phyloP scores from a whole-genome alignment of 2,329 filamentous ascomycete species.

The Cladosporium sp. region DNA sequence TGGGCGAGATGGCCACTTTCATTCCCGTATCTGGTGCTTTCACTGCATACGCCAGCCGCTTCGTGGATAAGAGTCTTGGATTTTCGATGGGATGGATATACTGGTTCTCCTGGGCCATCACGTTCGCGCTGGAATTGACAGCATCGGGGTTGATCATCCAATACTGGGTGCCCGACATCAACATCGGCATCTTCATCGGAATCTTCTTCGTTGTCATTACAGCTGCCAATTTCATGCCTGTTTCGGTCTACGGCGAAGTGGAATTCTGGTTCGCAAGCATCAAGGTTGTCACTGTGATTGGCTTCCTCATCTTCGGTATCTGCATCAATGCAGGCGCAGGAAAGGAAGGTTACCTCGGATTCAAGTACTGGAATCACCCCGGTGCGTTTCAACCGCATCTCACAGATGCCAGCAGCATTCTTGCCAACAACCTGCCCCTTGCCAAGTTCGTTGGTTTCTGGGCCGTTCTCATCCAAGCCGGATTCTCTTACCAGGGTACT shows the following conservation, averaged over 20 bases:
- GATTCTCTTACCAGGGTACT: slow-evolving; percentile 55
- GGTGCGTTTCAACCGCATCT: slow-evolving; percentile 36
- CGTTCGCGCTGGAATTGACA: slow-evolving; percentile 37
- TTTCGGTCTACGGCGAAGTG: slow-evolving; percentile 50
- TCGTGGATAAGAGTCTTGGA: slow-evolving; percentile 43
- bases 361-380: slow-evolving; percentile 43
- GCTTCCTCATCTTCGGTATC: slow-evolving; percentile 40
- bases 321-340: slow-evolving; percentile 40
- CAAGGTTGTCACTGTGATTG: slow-evolving; percentile 50
- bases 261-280: slow-evolving; percentile 53
- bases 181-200: slow-evolving; percentile 37
- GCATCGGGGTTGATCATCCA: slow-evolving; percentile 37
- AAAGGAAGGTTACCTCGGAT: slow-evolving; percentile 56
- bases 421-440: slow-evolving; percentile 24
- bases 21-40: slow-evolving; percentile 55
- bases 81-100: slow-evolving; percentile 48
- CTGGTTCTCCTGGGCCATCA: slow-evolving; percentile 41
- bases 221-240: slow-evolving; percentile 48
- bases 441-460: slow-evolving; percentile 47
- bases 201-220: slow-evolving; percentile 36
- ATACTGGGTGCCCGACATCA: slow-evolving; percentile 38
- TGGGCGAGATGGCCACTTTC: slow-evolving; percentile 58
- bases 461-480: slow-evolving; percentile 53
- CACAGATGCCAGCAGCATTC: slow-evolving; percentile 16
- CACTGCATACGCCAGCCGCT: slow-evolving; percentile 46